phyloP scores from a whole-genome alignment of 176 grass and related monocot genomes.

The Juncus inflexus region DNA sequence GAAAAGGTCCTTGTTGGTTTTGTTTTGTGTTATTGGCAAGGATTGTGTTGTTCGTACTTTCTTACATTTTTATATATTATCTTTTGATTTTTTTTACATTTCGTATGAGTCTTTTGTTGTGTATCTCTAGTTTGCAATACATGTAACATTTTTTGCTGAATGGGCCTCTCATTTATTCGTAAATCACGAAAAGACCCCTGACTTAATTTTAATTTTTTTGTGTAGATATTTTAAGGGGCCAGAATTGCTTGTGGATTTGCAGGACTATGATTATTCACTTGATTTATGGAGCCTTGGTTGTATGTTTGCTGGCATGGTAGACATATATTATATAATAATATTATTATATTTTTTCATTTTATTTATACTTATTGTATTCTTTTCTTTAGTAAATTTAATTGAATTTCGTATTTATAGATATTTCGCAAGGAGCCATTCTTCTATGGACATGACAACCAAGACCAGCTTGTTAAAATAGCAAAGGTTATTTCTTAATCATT shows the following conservation, averaged over 20 bases:
- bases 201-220: neutral
- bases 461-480: slow-evolving; percentile 96
- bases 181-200: neutral
- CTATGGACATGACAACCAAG: slow-evolving; percentile 97
- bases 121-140: no score
- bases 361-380: slow-evolving; percentile 6
- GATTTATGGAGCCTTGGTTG: slow-evolving; percentile 97
- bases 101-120: no score
- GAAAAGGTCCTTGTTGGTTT: neutral
- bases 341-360: slow-evolving; percentile 9
- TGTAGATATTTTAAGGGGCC: slow-evolving; percentile 90
- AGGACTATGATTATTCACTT: slow-evolving; percentile 93
- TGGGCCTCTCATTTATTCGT: neutral
- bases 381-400: slow-evolving; percentile 5
- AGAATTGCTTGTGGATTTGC: slow-evolving; percentile 89
- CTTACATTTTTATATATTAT: no score
- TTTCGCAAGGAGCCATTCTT: slow-evolving; percentile 99
- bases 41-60: no score
- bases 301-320: slow-evolving; percentile 99
- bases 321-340: no score
- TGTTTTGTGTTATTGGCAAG: no score
- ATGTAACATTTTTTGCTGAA: no score
- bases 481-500: slow-evolving; percentile 40
- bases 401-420: slow-evolving; percentile 54
- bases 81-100: no score